phyloP scores from a whole-genome alignment of 1,139 yeast species.

The Kodamaea anthophila region DNA sequence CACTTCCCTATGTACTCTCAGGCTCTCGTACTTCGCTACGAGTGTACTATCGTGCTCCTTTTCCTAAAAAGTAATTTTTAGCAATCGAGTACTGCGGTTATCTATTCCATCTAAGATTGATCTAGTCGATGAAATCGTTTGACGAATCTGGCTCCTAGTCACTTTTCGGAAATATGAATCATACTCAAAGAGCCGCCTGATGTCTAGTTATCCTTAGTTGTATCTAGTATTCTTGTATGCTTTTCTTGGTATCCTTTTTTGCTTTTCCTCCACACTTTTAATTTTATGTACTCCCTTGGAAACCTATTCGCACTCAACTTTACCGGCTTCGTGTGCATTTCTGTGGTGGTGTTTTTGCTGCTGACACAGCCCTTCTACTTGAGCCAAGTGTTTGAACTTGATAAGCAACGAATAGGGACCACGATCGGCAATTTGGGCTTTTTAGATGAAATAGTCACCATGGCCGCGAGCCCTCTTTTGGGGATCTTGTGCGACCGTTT shows the following conservation, averaged over 20 bases:
- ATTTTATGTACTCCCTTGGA: slow-evolving; percentile 9
- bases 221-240: too few relatives aligned
- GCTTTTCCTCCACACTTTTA: background rate
- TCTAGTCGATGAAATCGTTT: too few relatives aligned
- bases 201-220: too few relatives aligned
- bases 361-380: slow-evolving; percentile 66
- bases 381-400: slow-evolving; percentile 46
- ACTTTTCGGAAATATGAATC: too few relatives aligned
- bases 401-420: slow-evolving; percentile 42
- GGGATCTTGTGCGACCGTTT: slow-evolving; percentile 61
- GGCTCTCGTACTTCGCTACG: too few relatives aligned
- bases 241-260: background rate
- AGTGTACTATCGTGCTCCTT: too few relatives aligned
- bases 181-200: too few relatives aligned
- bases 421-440: slow-evolving; percentile 58
- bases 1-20: too few relatives aligned
- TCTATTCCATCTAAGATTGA: too few relatives aligned
- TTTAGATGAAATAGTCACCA: slow-evolving; percentile 54
- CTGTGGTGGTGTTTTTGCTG: slow-evolving; percentile 60
- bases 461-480: slow-evolving; percentile 52
- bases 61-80: too few relatives aligned
- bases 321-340: slow-evolving; percentile 46
- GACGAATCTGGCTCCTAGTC: too few relatives aligned
- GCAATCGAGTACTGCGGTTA: too few relatives aligned
- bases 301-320: slow-evolving; percentile 17